Percentiles rank a stretch among this genome's conserved stretches.
These are phyloP conservation scores for Sinapis alba DNA, from an alignment of 441 rosid genomes.

Conservation along the genomic window DNA sequence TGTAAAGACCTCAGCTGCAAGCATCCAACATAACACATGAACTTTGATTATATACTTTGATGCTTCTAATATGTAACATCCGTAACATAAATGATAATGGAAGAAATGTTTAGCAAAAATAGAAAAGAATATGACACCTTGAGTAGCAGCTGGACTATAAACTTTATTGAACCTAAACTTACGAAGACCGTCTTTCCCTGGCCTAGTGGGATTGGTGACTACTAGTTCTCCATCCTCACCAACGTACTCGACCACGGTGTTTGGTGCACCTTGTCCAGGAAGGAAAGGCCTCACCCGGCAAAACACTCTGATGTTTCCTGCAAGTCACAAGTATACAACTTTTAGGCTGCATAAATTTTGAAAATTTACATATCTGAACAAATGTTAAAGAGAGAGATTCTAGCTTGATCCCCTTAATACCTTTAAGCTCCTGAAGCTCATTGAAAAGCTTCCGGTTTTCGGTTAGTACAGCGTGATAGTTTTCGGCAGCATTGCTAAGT, in stretches of 20 bases:
- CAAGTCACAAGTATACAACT: conserved; percentile 26
- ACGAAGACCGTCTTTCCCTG: conserved; percentile 74
- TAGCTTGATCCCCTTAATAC: conserved; percentile 35
- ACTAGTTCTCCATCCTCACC: conserved; percentile 78
- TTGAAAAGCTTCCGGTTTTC: conserved; percentile 84
- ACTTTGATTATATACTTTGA: conserved; percentile 2
- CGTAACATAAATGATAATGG: background rate
- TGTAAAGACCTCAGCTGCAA: conserved; percentile 61
- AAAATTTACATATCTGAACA: background rate
- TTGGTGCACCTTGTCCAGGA: conserved; percentile 57
- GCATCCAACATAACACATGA: conserved; percentile 25
- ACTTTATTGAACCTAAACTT: conserved; percentile 78
- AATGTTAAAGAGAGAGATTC: background rate
- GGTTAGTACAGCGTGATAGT: conserved; percentile 69
- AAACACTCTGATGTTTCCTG: conserved; percentile 91
- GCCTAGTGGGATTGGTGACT: conserved; percentile 71
- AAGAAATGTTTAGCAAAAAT: background rate
- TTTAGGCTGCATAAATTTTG: background rate
- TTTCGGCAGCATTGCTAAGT: conserved; percentile 64
- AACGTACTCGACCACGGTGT: conserved; percentile 57
- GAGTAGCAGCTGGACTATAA: conserved; percentile 69
- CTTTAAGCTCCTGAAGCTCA: conserved; percentile 92
- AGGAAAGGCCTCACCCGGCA: conserved; percentile 86
- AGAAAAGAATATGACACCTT: conserved; percentile 61
- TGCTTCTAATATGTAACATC: background rate